Evolutionary conservation across 768 basidiomycete species (phyloP), one percentile per base, ranked within the genome.

Genomic region (Leccinum uliginosum): DNA sequence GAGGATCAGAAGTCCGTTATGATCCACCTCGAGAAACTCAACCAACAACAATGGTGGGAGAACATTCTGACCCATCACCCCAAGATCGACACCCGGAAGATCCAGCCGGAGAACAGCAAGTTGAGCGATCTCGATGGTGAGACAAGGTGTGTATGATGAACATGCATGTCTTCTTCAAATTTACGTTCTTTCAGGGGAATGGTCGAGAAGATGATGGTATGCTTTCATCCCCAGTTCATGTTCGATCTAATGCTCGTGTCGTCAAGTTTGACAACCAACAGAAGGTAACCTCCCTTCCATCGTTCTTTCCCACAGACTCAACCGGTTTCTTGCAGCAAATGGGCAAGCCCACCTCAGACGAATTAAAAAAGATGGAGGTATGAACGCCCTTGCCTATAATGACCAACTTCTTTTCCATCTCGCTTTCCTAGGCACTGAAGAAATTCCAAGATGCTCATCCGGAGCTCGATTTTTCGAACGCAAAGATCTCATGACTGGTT

Each of bases 131-230:
- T 99, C 21, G 97, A 99, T 66, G 89, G 88, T 11, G 96, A 98
- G 70, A 98, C 96, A 1, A 84, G 91, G 91, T 87, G 62, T 32
- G 74, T 59, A 44, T 43, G 40, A n/a, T n/a, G 43, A 43, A 50
- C 21, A 47, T 26, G 27, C 26, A 46, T 26, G 52, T 56, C 14
- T 9, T 51, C 61, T 54, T 15, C 19, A 54, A 40, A 17, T 10
- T 45, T 44, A 69, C 53, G 4, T 38, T 38, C 49, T 62, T 35
- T 3, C 65, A 91, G 97, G 62, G 93, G 91, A 2, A 90, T 99
- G 91, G 97, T 99, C 4, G 97, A 99, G 74, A 99, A 99, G 79
- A 99, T 99, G 97, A 98, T 99, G 96, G 96, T 96, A 75, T 64
- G 88, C 54, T 62, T 10, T 48, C 94, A 75, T 64, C 87, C 51